Conservation (phyloP, 2,329 filamentous ascomycete species). For the Peltaster fructicola region DNA sequence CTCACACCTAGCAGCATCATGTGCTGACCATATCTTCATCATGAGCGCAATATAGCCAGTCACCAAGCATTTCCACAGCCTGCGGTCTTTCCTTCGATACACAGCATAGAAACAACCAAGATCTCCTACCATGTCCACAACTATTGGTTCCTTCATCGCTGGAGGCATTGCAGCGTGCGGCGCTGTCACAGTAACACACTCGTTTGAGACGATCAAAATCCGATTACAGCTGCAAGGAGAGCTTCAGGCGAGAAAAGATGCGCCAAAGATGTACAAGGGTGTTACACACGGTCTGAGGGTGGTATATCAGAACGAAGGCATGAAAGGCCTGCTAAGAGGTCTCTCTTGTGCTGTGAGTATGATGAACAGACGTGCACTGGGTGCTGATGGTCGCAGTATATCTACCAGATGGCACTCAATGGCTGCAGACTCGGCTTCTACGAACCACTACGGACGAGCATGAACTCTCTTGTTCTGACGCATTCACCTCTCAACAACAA, state of each 20-base stretch:
- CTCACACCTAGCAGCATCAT: too few relatives aligned
- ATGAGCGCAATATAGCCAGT: too few relatives aligned
- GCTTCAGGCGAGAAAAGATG: conserved; percentile 68
- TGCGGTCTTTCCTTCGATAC: too few relatives aligned
- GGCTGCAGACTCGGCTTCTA: conserved; percentile 95
- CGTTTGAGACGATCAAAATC: conserved; percentile 98
- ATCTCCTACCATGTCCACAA: conserved; percentile 30
- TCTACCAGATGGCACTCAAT: conserved; percentile 93
- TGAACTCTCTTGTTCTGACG: conserved; percentile 35
- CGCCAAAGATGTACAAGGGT: conserved; percentile 75
- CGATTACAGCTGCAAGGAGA: conserved; percentile 94
- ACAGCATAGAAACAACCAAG: too few relatives aligned
- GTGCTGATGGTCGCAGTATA: conserved; percentile 39
- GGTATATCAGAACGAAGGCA: conserved; percentile 78
- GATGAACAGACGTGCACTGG: not conserved
- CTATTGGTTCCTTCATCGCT: conserved; percentile 64
- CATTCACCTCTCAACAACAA: conserved; percentile 44
- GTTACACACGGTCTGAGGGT: conserved; percentile 82
- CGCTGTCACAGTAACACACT: conserved; percentile 91
- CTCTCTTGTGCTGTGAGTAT: conserved; percentile 56
- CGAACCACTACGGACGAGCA: conserved; percentile 64
- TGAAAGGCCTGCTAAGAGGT: conserved; percentile 71
- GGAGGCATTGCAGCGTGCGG: conserved; percentile 94
- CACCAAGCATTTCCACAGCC: too few relatives aligned
- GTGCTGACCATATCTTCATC: too few relatives aligned